Evolutionary conservation across 495 filamentous ascomycete species (phyloP).

Genomic region (Hapsidospora chrysogenum): DNA sequence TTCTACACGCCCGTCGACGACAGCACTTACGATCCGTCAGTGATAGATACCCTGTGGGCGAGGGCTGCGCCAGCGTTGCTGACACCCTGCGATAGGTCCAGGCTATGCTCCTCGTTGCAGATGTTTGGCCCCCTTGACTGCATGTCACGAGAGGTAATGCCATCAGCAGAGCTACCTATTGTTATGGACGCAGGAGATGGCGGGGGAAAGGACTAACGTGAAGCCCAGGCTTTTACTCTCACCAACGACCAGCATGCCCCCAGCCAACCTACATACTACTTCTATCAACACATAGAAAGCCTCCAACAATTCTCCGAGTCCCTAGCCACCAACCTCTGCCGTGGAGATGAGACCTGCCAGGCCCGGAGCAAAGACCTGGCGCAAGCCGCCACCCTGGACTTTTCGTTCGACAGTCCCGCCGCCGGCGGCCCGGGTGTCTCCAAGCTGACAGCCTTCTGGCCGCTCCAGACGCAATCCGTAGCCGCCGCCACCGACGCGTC

Average conservation of each 20-base stretch:
- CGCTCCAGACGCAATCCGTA: conserved; percentile 21
- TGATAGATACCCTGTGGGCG: no score
- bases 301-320: conserved; percentile 39
- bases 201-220: no score
- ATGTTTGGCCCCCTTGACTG: conserved; percentile 47
- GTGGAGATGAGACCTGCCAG: conserved; percentile 16
- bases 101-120: conserved; percentile 44
- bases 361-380: conserved; percentile 14
- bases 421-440: conserved; percentile 41
- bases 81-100: conserved; percentile 21
- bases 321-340: conserved; percentile 40
- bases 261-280: conserved; percentile 50
- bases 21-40: conserved; percentile 18
- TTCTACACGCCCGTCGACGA: conserved; percentile 48
- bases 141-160: conserved; percentile 4
- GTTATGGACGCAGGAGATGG: neutral
- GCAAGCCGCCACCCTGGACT: conserved; percentile 47
- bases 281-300: conserved; percentile 41
- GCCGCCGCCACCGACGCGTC: conserved; percentile 17
- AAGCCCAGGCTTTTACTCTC: conserved; percentile 16
- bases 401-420: conserved; percentile 77
- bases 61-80: no score
- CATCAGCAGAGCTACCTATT: neutral
- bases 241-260: conserved; percentile 39
- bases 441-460: conserved; percentile 46